Base-by-base conservation (phyloP, 495 filamentous ascomycete genomes). In the Penicillium diatomitis region DNA sequence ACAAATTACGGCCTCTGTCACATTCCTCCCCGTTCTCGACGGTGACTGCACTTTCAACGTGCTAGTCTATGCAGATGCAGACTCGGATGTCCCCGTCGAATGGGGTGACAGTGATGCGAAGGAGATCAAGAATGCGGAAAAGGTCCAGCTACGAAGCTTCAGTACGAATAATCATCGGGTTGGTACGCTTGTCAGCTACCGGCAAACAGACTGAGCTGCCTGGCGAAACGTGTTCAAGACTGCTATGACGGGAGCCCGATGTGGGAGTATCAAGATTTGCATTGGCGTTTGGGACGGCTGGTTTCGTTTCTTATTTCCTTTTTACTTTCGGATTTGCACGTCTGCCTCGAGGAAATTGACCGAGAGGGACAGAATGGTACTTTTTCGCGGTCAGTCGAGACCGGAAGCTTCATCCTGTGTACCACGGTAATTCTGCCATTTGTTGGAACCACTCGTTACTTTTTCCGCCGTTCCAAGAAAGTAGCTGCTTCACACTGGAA, bases 81-180 rank as follows among this genome's bases (percentile, higher is more conserved):
- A 96, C 66, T 91, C 86, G 27, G 92, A 98, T 28, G 92, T 98
- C 10, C 92, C 92, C 5, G 85, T 98, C 49, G 94, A 98, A 67
- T 98, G 92, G 92, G 92, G 92, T 33, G 92, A 98, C 70, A 94
- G 88, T 58, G 92, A 98, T 63, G 90, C 94, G 41, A 96, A 95
- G 72, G 92, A 98, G 74, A 95, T 98, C 57, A 84, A 83, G 62
- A 88, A 91, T 58, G 91, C 87, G 10, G 92, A 98, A 74, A 90
- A 95, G 63, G 92, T 98, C 6, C 89, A 94, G 66, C 69, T 98
- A 55, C 76, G 94, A 57, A 95, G 91, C 50, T 98, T 96, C 67
- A 95, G 90, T 65, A 98, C 92, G 5, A 88, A 83, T 50, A 92
- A 81, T 56, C 92, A 98, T 64, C 76, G 84, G 6, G 94, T 98